These are phyloP conservation scores for Oryza glaberrima DNA, from an alignment of 176 grass and related monocot genomes.

Conservation along the genomic window DNA sequence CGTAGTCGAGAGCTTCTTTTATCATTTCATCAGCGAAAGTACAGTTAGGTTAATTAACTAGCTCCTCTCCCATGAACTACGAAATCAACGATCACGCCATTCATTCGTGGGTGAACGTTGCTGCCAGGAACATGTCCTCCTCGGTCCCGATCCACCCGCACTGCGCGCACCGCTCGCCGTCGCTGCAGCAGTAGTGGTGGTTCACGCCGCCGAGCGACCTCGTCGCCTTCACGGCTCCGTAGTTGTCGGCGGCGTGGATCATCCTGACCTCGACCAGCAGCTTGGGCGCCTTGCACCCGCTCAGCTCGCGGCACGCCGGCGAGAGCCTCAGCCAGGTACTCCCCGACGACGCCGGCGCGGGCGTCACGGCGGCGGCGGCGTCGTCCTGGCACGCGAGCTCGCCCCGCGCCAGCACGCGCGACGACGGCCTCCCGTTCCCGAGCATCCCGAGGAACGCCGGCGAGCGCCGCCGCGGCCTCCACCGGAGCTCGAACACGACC, in stretches of 20 bases:
- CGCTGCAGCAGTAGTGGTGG: constrained; percentile 8
- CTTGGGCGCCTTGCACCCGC: constrained; percentile 40
- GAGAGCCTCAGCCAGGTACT: constrained; percentile 43
- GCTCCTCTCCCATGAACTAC: background rate
- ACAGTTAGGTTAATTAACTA: background rate
- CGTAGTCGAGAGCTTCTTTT: no score
- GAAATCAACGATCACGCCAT: background rate
- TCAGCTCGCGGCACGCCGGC: constrained; percentile 12
- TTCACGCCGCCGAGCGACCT: background rate
- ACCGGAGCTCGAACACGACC: constrained; percentile 57
- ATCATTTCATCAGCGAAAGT: background rate
- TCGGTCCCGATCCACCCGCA: constrained; percentile 62
- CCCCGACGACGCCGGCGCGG: constrained; percentile 18
- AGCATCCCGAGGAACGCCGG: constrained; percentile 31
- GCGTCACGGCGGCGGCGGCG: constrained; percentile 7
- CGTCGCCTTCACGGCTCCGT: background rate
- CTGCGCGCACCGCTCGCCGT: constrained; percentile 39
- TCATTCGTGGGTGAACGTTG: constrained; percentile 40
- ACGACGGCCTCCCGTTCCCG: constrained; percentile 26
- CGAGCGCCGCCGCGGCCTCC: constrained; percentile 35
- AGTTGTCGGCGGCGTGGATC: background rate
- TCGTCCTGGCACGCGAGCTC: constrained; percentile 55
- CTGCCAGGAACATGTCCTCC: constrained; percentile 66
- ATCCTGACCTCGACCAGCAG: constrained; percentile 46
- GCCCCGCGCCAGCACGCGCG: constrained; percentile 49